Percentiles rank a stretch among this genome's conserved stretches.
phyloP scores from a whole-genome alignment of 1,139 yeast species.

The Wickerhamiella infanticola region DNA sequence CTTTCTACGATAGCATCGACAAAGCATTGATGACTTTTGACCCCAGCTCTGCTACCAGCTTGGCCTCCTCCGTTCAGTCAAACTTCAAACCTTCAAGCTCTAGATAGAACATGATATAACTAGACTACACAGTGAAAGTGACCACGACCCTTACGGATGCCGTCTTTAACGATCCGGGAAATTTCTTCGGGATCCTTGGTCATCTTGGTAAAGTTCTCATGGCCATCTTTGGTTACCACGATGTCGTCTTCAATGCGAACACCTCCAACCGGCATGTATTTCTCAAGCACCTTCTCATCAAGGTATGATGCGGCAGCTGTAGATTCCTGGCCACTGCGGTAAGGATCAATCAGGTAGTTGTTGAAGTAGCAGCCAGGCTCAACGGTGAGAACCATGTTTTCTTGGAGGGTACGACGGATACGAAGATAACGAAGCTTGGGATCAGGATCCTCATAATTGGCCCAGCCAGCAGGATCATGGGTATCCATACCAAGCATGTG shows the following conservation, averaged over 20 bases:
- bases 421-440: slow-evolving; percentile 63
- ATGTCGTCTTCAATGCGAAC: slow-evolving; percentile 93
- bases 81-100: neutral
- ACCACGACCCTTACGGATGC: slow-evolving; percentile 45
- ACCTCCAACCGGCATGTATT: slow-evolving; percentile 83
- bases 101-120: neutral
- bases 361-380: slow-evolving; percentile 94
- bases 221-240: slow-evolving; percentile 58
- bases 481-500: slow-evolving; percentile 90
- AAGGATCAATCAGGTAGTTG: slow-evolving; percentile 57
- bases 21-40: slow-evolving; percentile 17
- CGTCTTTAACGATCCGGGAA: slow-evolving; percentile 55
- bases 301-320: slow-evolving; percentile 46
- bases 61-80: neutral
- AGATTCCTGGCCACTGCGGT: slow-evolving; percentile 31
- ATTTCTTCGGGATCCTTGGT: slow-evolving; percentile 79
- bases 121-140: slow-evolving; percentile 45
- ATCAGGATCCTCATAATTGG: slow-evolving; percentile 73
- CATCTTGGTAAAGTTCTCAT: slow-evolving; percentile 63
- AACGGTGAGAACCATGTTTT: slow-evolving; percentile 79
- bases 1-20: slow-evolving; percentile 23
- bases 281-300: slow-evolving; percentile 47
- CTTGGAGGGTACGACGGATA: slow-evolving; percentile 53
- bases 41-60: neutral
- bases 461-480: slow-evolving; percentile 83